These are phyloP conservation scores for Stramenopiles sp. DNA, from an alignment of 352 stramenopile species.

Conservation along the genomic window DNA sequence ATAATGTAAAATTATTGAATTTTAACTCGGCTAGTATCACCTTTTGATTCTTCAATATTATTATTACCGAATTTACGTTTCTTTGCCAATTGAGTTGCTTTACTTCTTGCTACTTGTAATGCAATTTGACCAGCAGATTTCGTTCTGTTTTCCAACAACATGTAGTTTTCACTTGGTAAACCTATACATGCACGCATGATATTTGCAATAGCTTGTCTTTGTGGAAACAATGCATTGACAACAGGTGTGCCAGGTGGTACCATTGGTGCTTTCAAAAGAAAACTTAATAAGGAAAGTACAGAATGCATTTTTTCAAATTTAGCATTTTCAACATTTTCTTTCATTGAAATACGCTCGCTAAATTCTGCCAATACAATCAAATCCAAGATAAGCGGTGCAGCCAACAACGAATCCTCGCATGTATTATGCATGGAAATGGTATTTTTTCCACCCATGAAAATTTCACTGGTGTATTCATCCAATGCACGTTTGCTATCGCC, in stretches of 20 bases:
- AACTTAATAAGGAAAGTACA: constrained; percentile 88
- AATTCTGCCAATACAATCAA: constrained; percentile 92
- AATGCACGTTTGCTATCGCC: constrained; percentile 97
- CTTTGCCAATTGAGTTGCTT: neutral
- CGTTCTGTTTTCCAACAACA: constrained; percentile 77
- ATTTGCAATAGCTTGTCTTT: constrained; percentile 93
- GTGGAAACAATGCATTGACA: constrained; percentile 92
- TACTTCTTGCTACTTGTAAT: no score
- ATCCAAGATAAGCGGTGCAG: constrained; percentile 91
- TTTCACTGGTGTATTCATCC: constrained; percentile 98
- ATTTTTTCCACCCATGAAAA: constrained; percentile 98
- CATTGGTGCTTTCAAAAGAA: constrained; percentile 96
- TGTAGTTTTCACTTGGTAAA: constrained; percentile 88
- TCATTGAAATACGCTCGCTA: constrained; percentile 81
- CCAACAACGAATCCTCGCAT: constrained; percentile 95
- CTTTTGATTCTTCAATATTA: neutral
- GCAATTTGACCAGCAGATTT: neutral
- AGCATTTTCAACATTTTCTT: constrained; percentile 14
- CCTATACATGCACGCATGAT: constrained; percentile 91
- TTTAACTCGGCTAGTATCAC: neutral
- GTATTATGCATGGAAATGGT: constrained; percentile 99
- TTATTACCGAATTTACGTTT: neutral
- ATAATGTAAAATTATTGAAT: neutral
- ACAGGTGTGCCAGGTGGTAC: constrained; percentile 92
- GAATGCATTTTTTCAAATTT: constrained; percentile 87